A percentile compares a stretch with the other conserved stretches of the same genome.
Conservation (phyloP, 2,329 filamentous ascomycete genomes). For the Monilinia polystroma region DNA sequence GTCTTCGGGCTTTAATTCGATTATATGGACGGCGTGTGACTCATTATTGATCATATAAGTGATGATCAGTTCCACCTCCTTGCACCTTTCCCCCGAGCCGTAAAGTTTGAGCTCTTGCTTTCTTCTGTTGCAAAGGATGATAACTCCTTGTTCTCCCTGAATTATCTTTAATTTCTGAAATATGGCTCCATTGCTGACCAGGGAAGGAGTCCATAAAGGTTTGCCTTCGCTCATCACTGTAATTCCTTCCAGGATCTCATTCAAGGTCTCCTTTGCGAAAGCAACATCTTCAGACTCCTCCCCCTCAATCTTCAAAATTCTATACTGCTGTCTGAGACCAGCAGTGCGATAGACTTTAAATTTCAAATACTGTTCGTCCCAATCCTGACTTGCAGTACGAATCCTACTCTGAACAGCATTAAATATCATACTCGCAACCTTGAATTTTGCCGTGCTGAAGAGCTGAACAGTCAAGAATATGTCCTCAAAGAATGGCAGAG, state of each 20-base stretch:
- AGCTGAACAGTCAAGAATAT: conserved; percentile 43
- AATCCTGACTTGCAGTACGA: conserved; percentile 33
- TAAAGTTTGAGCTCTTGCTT: conserved; percentile 12
- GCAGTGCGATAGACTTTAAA: conserved; percentile 38
- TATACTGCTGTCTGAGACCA: conserved; percentile 33
- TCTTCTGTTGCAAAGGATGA: conserved; percentile 6
- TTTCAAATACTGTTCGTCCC: conserved; percentile 39
- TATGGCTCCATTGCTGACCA: conserved; percentile 25
- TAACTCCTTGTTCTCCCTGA: background rate
- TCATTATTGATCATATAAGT: conserved; percentile 34
- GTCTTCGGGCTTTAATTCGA: conserved; percentile 35
- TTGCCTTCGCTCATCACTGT: conserved; percentile 36
- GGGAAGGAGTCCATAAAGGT: conserved; percentile 40
- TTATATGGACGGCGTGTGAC: conserved; percentile 30
- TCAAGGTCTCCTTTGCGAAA: conserved; percentile 40
- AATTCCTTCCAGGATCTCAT: conserved; percentile 41
- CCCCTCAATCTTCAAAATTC: conserved; percentile 44
- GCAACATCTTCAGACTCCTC: conserved; percentile 38
- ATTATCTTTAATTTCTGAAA: background rate
- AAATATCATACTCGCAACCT: conserved; percentile 42
- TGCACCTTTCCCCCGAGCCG: background rate
- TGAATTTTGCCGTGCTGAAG: conserved; percentile 44
- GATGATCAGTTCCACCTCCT: conserved; percentile 28
- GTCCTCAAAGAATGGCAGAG: conserved; percentile 38
- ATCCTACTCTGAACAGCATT: conserved; percentile 39